A percentile compares a stretch with the other conserved stretches of the same genome.
These are phyloP conservation scores for Spathaspora arborariae DNA, from an alignment of 805 yeast genomes.

Conservation along the genomic window DNA sequence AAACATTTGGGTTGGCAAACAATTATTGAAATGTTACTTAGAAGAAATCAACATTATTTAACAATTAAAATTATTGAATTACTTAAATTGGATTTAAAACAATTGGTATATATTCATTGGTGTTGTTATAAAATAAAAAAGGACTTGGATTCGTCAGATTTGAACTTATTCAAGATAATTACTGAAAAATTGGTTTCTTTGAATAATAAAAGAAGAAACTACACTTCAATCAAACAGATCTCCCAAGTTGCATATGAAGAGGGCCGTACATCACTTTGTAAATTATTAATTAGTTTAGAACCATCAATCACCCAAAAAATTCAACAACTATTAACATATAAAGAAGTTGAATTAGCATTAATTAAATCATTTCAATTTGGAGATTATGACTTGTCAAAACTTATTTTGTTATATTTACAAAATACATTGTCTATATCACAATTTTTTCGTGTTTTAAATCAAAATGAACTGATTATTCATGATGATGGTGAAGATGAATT, in stretches of 20 bases:
- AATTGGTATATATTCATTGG: slow-evolving; percentile 68
- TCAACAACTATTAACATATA: slow-evolving; percentile 58
- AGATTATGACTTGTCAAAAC: slow-evolving; percentile 56
- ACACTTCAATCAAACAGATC: slow-evolving; percentile 51
- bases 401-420: slow-evolving; percentile 53
- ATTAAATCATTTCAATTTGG: slow-evolving; percentile 60
- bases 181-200: slow-evolving; percentile 40
- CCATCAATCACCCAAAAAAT: slow-evolving; percentile 59
- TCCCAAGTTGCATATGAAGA: slow-evolving; percentile 71
- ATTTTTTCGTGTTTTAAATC: slow-evolving; percentile 63
- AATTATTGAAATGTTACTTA: slow-evolving; percentile 54
- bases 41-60: slow-evolving; percentile 56
- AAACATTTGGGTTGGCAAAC: slow-evolving; percentile 47
- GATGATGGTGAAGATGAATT: slow-evolving; percentile 28
- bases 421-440: slow-evolving; percentile 58
- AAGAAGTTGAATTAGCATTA: slow-evolving; percentile 67
- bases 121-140: slow-evolving; percentile 64
- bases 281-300: slow-evolving; percentile 65
- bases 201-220: slow-evolving; percentile 27
- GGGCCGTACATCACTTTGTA: slow-evolving; percentile 70
- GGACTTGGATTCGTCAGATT: slow-evolving; percentile 54
- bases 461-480: slow-evolving; percentile 31
- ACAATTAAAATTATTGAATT: slow-evolving; percentile 59
- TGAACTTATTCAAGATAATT: slow-evolving; percentile 50
- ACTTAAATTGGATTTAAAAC: slow-evolving; percentile 33